These are phyloP conservation scores for Bjerkandera adusta DNA, from an alignment of 1,284 basidiomycete species.

Conservation along the genomic window DNA sequence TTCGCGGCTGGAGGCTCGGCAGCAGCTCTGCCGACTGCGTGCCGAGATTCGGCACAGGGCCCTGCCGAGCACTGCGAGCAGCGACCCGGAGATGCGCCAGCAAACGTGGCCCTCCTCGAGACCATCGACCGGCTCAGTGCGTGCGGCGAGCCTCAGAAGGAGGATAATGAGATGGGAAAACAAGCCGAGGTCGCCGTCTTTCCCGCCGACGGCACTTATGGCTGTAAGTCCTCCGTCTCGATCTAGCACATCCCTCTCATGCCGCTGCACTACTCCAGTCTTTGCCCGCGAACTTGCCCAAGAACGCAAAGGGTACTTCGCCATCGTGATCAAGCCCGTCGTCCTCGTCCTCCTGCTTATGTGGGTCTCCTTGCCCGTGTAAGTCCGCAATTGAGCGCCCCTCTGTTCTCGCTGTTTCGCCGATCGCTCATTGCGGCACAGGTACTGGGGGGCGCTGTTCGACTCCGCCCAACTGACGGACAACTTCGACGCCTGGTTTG, in stretches of 20 bases:
- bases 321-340: slow-evolving; percentile 21
- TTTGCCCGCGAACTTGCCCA: slow-evolving; percentile 22
- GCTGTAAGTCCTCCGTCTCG: slow-evolving; percentile 9
- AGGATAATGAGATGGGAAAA: slow-evolving; percentile 6
- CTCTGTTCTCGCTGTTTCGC: background rate
- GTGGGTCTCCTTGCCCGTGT: slow-evolving; percentile 28
- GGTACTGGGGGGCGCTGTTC: slow-evolving; percentile 44
- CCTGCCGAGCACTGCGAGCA: slow-evolving; percentile 10
- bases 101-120: slow-evolving; percentile 4
- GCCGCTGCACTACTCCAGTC: slow-evolving; percentile 14
- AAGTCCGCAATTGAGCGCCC: slow-evolving; percentile 10
- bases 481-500: slow-evolving; percentile 40
- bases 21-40: too few relatives aligned
- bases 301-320: slow-evolving; percentile 22
- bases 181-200: background rate
- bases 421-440: slow-evolving; percentile 12
- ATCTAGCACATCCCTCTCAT: background rate
- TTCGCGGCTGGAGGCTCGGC: too few relatives aligned
- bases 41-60: slow-evolving; percentile 11
- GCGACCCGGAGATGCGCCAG: slow-evolving; percentile 7
- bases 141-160: background rate
- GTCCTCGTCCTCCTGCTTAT: slow-evolving; percentile 23
- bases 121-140: background rate
- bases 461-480: slow-evolving; percentile 29
- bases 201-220: slow-evolving; percentile 1